Base-by-base conservation (phyloP, 2,329 filamentous ascomycete species). In the Monosporascus sp. region DNA sequence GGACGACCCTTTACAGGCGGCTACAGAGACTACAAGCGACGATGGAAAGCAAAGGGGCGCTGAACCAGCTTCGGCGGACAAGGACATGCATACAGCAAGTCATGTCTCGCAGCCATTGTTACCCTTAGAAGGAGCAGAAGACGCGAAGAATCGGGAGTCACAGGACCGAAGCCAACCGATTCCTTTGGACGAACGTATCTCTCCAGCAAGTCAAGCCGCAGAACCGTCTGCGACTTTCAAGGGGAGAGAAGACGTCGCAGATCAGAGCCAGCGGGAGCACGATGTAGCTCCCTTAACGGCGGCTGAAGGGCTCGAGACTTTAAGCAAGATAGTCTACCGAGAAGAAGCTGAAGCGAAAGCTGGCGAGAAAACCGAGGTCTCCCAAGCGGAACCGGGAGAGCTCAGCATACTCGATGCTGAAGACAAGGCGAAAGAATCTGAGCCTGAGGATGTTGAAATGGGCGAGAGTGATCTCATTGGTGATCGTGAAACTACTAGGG, bases 241-340 rank as follows among this genome's bases (percentile, higher is more conserved):
- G 9, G 54, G 51, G 2, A 53, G 37, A 46, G 31, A 38, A 17
- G 50, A 49, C 7, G 44, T 38, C n/a, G 51, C 56, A 14, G 50
- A 41, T 18, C 55, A 58, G 46, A 49, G 51, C 22, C 51, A 37
- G 22, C 43, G 50, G 15, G 26, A 17, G 5, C 26, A 46, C 28
- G 17, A 37, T 43, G 28, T 22, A 8, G 35, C 28, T 17, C 56
- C 60, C 11, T 48, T 60, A 17, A 63, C 63, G 15, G 63, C 63
- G 22, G 63, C 62, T 40, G 63, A 66, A 18, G 65, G 65, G 7
- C 63, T 66, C n/a, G 65, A 66, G 46, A 59, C 64, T 17, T 52
- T 67, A 15, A 65, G 62, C 40, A 63, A 54, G 43, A 52, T 26
- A 14, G 51, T 65, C 24, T 6, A 46, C 22, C 24, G 17, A 46